Evolutionary conservation across 73 alveolate genomes (phyloP), one percentile per base, ranked within the genome.

Genomic region (Breviolum minutum): DNA sequence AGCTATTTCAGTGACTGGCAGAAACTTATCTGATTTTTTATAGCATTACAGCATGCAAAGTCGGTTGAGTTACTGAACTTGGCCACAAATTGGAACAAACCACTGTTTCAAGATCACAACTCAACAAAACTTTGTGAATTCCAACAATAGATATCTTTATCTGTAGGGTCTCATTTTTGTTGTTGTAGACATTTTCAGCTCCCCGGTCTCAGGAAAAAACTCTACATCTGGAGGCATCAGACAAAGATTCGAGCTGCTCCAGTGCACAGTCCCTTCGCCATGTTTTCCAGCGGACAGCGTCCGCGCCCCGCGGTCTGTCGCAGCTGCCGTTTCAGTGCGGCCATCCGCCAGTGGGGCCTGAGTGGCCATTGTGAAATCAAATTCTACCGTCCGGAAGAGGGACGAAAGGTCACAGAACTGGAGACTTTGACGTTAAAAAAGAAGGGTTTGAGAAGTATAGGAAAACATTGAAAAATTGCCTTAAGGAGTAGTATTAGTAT

Each of bases 201-300:
- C 26, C 81, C 1, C 13, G 48, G 5, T 77, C 63, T 77, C 17
- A 77, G 86, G 86, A 81, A 81, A 69, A 81, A 81, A 32, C 70
- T 81, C 90, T 81, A 81, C 90, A 81, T 81, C 70, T 81, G 90
- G 90, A 81, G 90, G 40, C 90, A 81, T 81, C 90, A 54, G 90
- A 29, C 66, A 22, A 40, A 40, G 71, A 54, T 81, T 22, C 48
- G 71, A 14, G 90, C 90, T 13, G 90, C 54, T 81, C 71, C 90
- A 12, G 14, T 81, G 60, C 90, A 60, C 40, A 32, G 48, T 17
- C 90, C 90, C 90, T 81, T 81, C 12, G 14, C 69, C 48, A 81
- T 81, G 90, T 77, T 29, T 29, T 77, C 86, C 86, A n/a, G 0
- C 86, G 30, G 20, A 29, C 48, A 5, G 70, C n/a, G 77, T 22